phyloP scores from a whole-genome alignment of 148 eudicot genomes.

The Fallopia convolvulus region DNA sequence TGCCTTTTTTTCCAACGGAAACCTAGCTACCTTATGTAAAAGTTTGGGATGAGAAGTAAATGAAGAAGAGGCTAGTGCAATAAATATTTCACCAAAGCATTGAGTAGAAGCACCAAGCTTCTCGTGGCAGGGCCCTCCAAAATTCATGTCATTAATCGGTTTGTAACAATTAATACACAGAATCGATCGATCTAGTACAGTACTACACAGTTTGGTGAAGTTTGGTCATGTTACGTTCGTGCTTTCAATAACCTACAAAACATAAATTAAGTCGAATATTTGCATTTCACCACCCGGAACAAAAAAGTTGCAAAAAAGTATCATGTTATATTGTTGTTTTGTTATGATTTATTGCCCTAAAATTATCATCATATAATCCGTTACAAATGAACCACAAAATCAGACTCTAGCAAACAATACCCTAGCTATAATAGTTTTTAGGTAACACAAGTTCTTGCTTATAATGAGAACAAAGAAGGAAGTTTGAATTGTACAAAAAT shows the following conservation, averaged over 20 bases:
- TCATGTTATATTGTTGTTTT: no score
- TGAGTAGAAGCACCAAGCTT: not conserved
- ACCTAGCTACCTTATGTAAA: not conserved
- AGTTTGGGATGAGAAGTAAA: not conserved
- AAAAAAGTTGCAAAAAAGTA: no score
- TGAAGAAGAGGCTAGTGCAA: not conserved
- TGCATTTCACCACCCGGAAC: no score
- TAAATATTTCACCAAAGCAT: not conserved
- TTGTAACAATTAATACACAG: no score
- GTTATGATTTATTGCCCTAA: not conserved
- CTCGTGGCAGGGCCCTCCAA: conserved; percentile 6
- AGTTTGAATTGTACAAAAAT: no score
- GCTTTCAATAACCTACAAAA: not conserved
- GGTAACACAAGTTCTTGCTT: no score
- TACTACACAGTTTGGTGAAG: not conserved
- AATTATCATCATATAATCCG: no score
- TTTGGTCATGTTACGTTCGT: not conserved
- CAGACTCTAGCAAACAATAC: no score
- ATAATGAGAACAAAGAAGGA: not conserved
- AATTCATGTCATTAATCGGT: not conserved
- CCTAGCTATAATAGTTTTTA: no score
- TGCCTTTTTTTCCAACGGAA: no score
- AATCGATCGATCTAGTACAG: not conserved
- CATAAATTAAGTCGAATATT: no score
- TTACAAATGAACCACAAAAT: no score